Percentiles rank a stretch among this genome's conserved stretches.
Evolutionary conservation across 129 eudicot genomes (phyloP).

Genomic region (Rutidosis leptorrhynchoides): DNA sequence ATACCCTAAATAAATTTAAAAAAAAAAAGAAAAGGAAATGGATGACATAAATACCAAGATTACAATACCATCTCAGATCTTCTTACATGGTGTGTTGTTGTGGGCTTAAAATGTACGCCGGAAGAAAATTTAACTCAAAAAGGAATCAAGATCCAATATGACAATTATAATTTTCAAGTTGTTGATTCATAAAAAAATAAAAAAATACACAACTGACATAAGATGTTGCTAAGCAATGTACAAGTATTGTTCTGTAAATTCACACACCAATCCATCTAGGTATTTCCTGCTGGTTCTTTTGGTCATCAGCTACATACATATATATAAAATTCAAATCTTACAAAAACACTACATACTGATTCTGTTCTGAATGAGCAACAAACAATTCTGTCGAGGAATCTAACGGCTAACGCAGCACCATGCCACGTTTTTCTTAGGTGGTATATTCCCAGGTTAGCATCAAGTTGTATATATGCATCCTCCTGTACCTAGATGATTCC

Average conservation of each 20-base stretch:
- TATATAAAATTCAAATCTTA: constrained; percentile 22
- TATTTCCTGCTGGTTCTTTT: constrained; percentile 15
- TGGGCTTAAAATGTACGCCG: too few relatives aligned
- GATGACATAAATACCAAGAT: too few relatives aligned
- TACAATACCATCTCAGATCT: too few relatives aligned
- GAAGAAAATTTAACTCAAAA: background rate
- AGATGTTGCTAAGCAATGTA: constrained; percentile 14
- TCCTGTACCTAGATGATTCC: constrained; percentile 40
- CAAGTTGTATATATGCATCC: constrained; percentile 5
- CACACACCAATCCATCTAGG: constrained; percentile 16
- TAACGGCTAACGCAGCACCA: background rate
- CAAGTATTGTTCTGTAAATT: constrained; percentile 25
- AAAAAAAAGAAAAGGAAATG: too few relatives aligned
- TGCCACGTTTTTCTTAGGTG: too few relatives aligned
- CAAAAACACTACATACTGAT: constrained; percentile 26
- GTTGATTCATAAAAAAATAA: background rate
- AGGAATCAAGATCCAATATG: background rate
- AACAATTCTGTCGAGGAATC: background rate
- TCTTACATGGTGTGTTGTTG: too few relatives aligned
- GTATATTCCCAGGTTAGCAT: background rate
- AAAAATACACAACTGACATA: background rate
- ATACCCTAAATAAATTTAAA: too few relatives aligned
- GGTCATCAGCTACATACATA: constrained; percentile 25
- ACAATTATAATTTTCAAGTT: background rate
- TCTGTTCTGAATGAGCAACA: background rate